Evolutionary conservation across 2,329 filamentous ascomycete genomes (phyloP).

Genomic region (Exophiala phaeomuriformis): DNA sequence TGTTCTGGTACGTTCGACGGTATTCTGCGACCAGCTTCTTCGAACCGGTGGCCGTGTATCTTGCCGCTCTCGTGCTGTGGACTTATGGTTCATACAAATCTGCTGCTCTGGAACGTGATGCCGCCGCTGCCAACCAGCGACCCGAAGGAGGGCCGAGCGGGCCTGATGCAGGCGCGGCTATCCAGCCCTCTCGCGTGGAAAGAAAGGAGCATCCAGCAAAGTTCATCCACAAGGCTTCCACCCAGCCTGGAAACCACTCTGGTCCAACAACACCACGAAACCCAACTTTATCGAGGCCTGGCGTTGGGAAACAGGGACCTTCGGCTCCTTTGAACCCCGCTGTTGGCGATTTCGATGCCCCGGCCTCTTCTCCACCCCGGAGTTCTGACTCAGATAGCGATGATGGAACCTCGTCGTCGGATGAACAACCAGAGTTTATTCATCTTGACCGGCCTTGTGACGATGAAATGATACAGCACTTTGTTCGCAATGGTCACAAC

Average conservation of each 20-base stretch:
- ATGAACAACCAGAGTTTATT: slow-evolving; percentile 35
- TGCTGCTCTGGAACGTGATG: slow-evolving; percentile 19
- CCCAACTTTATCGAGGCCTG: background rate
- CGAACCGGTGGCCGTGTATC: slow-evolving; percentile 41
- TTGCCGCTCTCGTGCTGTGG: slow-evolving; percentile 45
- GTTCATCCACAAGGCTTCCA: slow-evolving; percentile 15
- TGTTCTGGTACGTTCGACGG: slow-evolving; percentile 48
- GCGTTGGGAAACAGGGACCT: background rate
- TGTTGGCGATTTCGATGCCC: background rate
- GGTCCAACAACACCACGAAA: background rate
- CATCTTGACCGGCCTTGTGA: slow-evolving; percentile 51
- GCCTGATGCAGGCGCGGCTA: slow-evolving; percentile 14
- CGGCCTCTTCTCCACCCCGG: background rate
- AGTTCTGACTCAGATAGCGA: slow-evolving; percentile 11
- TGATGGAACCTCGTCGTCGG: slow-evolving; percentile 11
- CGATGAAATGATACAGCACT: slow-evolving; percentile 53
- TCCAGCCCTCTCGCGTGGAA: slow-evolving; percentile 22
- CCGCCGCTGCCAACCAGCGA: slow-evolving; percentile 12
- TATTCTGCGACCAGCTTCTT: slow-evolving; percentile 45
- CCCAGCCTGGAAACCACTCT: slow-evolving; percentile 1
- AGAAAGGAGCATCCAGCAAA: slow-evolving; percentile 15
- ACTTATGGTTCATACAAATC: slow-evolving; percentile 36
- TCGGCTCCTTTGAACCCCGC: too few species aligned
- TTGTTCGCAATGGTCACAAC: slow-evolving; percentile 44
- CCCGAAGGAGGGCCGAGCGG: slow-evolving; percentile 20